Evolutionary conservation across 1,284 basidiomycete species (phyloP), one percentile per base, ranked within the genome.

Genomic region (Cystobasidium slooffiae): DNA sequence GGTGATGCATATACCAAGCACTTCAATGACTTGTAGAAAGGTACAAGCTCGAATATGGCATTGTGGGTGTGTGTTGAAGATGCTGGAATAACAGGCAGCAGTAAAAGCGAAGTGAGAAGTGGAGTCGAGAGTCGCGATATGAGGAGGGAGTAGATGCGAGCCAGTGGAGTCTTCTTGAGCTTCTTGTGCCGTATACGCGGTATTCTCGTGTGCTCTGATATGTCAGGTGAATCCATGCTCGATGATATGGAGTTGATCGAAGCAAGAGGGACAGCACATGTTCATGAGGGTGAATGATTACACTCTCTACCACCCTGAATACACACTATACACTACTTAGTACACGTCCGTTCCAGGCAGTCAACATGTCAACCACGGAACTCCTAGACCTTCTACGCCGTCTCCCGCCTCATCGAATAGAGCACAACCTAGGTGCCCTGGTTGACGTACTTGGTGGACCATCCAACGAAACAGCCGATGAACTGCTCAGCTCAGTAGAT

Each of bases 401-500:
- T 12, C 87, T 99, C 12, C 96, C 97, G 16, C 97, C 97, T 0
- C 92, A 90, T n/a, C 86, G 89, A 37, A 91, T 96, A 66, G 90
- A 94, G 81, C 87, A 90, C 81, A 99, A 98, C 84, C 89, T 99
- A 76, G 86, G 88, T 64, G 86, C 89, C 31, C 88, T 99, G 51
- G 89, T 92, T 76, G 85, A 86, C 43, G 77, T 81, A 37, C 76
- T 76, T 53, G 90, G 97, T 80, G 69, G 69, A 39, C 59, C 69
- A 43, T 59, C 53, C 18, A 72, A 61, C 61, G 91, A 97, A 80
- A 91, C 94, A 80, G 92, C 94, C 16, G 97, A 99, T 80, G 97
- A 99, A 84, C 88, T 99, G 37, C 86, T 96, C 68, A 92, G 92
- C 53, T 93, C 92, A 76, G 94, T 99, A 76, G 97, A 99, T 85